Base-by-base conservation (phyloP, 192 early-diverging fungal genomes). In the Pilaira anomala region DNA sequence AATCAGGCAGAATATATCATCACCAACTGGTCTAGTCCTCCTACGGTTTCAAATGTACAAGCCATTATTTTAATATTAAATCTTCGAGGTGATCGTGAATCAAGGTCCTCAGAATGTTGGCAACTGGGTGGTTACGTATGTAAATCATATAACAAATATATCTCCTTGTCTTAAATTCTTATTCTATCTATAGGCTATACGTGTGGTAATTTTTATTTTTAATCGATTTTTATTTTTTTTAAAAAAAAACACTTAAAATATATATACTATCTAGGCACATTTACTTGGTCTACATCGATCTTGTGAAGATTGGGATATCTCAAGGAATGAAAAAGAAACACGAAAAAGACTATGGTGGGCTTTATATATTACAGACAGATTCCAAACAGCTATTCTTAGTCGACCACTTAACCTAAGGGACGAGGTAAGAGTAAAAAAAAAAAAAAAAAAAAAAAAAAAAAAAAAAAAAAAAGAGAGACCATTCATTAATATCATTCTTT, bases 31-130 rank as follows among this genome's bases (percentile, higher is more conserved):
- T 69, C 62, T 18, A 58, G 45, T 7, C 9, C 53, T 7, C 60
- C 61, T 29, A 62, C 67, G 1, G 39, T 68, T 26, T 68, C 67
- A 11, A 69, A 63, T 18, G 68, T 69, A 26, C 68, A 69, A 33
- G 61, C 68, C 7, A 58, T 69, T 55, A 39, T 69, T 40, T 53
- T 69, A 25, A 63, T 63, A 24, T 54, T 63, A 14, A 69, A 69
- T 19, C 68, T 63, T 24, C 53, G 68, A 30, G 54, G 61, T 9
- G 52, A 63, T 21, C 46, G 63, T 13, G 68, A 69, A 28, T 63
- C 61, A 9, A 63, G 50, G 36, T 63, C 68, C 4, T 63, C 68
- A 8, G 62, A 54, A 11, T 63, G 62, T 21, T 69, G 68, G 68
- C 45, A 63, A 29, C 44, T 69, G 16, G 63, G 63, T 56, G 63